Evolutionary conservation across 331 rosid genomes (phyloP), one percentile per base, ranked within the genome.

Genomic region (Phaseolus coccineus): DNA sequence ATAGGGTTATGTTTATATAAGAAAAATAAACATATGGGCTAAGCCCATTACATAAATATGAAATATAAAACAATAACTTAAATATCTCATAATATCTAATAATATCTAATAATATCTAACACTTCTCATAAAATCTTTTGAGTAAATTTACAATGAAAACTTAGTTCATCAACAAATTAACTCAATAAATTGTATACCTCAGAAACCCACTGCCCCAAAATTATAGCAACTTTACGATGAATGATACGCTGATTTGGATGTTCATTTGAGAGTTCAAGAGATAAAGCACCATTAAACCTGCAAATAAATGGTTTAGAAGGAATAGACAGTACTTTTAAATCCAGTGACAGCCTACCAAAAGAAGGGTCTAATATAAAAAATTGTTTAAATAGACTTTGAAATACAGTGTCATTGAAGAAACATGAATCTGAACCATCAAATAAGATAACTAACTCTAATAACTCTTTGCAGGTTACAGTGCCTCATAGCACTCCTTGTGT

Each of bases 201-300:
- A 78, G 98, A 95, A 66, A 95, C 98, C 98, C 98, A 95, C 78
- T 95, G 98, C 66, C 98, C 98, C 89, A 95, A 82, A 69, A 95
- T 85, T 62, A 95, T 77, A 55, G 97, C 98, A 82, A 95, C 96
- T 89, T 90, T 95, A 68, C 97, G 97, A 77, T 88, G 97, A 82
- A 95, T 91, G 78, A 95, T 87, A 57, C 88, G 90, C 90, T 87
- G 71, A 84, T 88, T 92, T 81, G 97, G 93, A 87, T 95, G 97
- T 50, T 92, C 96, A 86, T 88, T 92, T 79, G 98, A 90, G 71
- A 95, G 96, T 75, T 95, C 98, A 3, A 59, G 89, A 9, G 97
- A 92, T 83, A 95, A 78, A 55, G 98, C 98, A 61, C 97, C 97
- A 88, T 88, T 87, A 85, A 91, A 95, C 98, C 98, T 95, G 89